Percentiles rank a stretch among this genome's conserved stretches.
These are phyloP conservation scores for Euphrasia arctica DNA, from an alignment of 305 asterid species.

Conservation along the genomic window DNA sequence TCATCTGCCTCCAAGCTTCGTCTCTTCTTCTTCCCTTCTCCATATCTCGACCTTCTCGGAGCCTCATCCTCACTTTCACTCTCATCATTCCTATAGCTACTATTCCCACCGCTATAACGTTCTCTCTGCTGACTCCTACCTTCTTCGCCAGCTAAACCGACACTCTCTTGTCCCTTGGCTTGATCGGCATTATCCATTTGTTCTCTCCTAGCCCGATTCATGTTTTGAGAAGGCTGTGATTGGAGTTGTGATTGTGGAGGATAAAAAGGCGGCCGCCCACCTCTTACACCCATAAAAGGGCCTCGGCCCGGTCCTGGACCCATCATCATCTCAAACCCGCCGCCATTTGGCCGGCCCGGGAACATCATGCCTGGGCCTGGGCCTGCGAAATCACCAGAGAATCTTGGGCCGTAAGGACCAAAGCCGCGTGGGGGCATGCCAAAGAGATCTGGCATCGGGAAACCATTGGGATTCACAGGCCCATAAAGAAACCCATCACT, in stretches of 20 bases:
- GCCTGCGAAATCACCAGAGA: conserved; percentile 58
- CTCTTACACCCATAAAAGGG: conserved; percentile 64
- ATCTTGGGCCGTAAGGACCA: conserved; percentile 73
- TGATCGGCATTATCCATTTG: conserved; percentile 41
- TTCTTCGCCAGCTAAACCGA: conserved; percentile 30
- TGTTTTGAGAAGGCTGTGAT: conserved; percentile 46
- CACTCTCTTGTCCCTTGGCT: conserved; percentile 52
- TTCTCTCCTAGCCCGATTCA: conserved; percentile 50
- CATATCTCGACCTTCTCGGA: conserved; percentile 88
- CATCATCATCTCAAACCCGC: conserved; percentile 80
- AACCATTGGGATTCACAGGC: conserved; percentile 46
- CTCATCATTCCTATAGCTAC: conserved; percentile 48
- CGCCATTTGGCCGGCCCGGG: conserved; percentile 64
- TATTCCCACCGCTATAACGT: conserved; percentile 49
- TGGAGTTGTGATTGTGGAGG: conserved; percentile 29
- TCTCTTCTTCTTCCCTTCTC: conserved; percentile 83
- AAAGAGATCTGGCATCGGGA: conserved; percentile 62
- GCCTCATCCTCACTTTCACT: conserved; percentile 94
- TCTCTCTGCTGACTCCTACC: conserved; percentile 39
- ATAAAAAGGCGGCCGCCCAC: not conserved
- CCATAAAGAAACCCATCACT: conserved; percentile 65
- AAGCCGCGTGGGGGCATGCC: conserved; percentile 74
- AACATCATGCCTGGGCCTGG: conserved; percentile 78
- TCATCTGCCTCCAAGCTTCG: conserved; percentile 57
- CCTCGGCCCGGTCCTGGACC: conserved; percentile 70